Percentiles rank a stretch among this genome's conserved stretches.
Conservation (phyloP, 2,329 filamentous ascomycete species). For the Xylaria sp. region DNA sequence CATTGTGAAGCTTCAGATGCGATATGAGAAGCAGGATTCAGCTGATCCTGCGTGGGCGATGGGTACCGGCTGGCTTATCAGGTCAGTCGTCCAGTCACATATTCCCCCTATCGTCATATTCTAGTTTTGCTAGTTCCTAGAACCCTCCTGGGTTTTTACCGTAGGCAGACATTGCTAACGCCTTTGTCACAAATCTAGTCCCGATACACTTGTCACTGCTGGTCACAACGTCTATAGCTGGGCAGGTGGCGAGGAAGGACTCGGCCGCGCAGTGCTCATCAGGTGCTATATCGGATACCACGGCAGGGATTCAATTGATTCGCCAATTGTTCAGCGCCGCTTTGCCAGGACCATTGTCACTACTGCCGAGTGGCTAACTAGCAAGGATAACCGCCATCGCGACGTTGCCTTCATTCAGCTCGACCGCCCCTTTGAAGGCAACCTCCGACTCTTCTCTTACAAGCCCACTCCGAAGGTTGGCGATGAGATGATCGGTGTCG, state of each 20-base stretch:
- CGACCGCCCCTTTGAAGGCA: conserved; percentile 16
- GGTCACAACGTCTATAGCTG: conserved; percentile 18
- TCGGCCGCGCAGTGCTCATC: conserved; percentile 15
- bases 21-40: conserved; percentile 16
- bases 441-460: conserved; percentile 18
- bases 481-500: conserved; percentile 20
- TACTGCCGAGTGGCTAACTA: conserved; percentile 14
- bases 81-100: neutral
- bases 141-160: neutral
- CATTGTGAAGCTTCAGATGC: conserved; percentile 25
- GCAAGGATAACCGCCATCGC: conserved; percentile 21
- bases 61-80: conserved; percentile 22
- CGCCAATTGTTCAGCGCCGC: conserved; percentile 13
- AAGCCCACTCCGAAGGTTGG: conserved; percentile 11
- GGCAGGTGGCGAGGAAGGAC: conserved; percentile 7
- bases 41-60: conserved; percentile 10
- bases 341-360: conserved; percentile 14
- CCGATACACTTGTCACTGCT: conserved; percentile 14
- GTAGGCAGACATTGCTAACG: neutral
- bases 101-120: neutral
- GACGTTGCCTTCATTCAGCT: conserved; percentile 19
- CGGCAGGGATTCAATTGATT: conserved; percentile 10
- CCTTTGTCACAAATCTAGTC: neutral
- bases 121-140: neutral
- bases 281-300: conserved; percentile 21